Percentiles rank a stretch among this genome's conserved stretches.
Evolutionary conservation across 805 yeast species (phyloP).

Genomic region (Brettanomyces nanus): DNA sequence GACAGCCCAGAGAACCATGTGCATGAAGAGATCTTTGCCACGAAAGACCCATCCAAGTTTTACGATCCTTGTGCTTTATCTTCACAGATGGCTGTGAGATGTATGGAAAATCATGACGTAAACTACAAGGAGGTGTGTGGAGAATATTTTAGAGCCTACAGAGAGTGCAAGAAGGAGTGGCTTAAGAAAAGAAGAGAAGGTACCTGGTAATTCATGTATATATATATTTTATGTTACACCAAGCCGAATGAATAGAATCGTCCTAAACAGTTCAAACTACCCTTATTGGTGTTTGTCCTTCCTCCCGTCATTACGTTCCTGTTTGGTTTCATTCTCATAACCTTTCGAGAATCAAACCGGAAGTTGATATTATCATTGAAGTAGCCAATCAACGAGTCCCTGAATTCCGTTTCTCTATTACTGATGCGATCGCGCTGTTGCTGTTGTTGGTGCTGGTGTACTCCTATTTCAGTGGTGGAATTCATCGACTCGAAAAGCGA

Average conservation of each 20-base stretch:
- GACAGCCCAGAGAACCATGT: slow-evolving; percentile 73
- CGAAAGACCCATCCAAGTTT: slow-evolving; percentile 73
- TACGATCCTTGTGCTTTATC: slow-evolving; percentile 93
- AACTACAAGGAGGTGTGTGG: slow-evolving; percentile 57
- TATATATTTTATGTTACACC: slow-evolving; percentile 2
- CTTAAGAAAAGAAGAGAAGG: slow-evolving; percentile 29
- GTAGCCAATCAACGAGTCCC: slow-evolving; percentile 14
- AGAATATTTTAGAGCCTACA: slow-evolving; percentile 85
- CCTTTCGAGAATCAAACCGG: slow-evolving; percentile 15
- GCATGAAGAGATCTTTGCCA: slow-evolving; percentile 60
- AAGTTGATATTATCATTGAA: slow-evolving; percentile 19
- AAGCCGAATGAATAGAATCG: slow-evolving; percentile 19
- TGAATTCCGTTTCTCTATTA: slow-evolving; percentile 11
- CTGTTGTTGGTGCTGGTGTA: neutral
- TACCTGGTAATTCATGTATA: slow-evolving; percentile 19
- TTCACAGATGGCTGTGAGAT: slow-evolving; percentile 76
- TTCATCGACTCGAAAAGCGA: slow-evolving; percentile 4
- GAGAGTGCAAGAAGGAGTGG: slow-evolving; percentile 86
- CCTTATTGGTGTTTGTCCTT: slow-evolving; percentile 1
- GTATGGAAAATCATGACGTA: slow-evolving; percentile 72
- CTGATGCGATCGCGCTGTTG: neutral
- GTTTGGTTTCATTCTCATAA: slow-evolving; percentile 16
- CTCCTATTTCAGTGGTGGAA: neutral
- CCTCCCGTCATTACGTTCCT: slow-evolving; percentile 4
- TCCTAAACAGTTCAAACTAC: slow-evolving; percentile 13